phyloP scores from a whole-genome alignment of 176 grass and related monocot genomes.

The Themeda triandra region DNA sequence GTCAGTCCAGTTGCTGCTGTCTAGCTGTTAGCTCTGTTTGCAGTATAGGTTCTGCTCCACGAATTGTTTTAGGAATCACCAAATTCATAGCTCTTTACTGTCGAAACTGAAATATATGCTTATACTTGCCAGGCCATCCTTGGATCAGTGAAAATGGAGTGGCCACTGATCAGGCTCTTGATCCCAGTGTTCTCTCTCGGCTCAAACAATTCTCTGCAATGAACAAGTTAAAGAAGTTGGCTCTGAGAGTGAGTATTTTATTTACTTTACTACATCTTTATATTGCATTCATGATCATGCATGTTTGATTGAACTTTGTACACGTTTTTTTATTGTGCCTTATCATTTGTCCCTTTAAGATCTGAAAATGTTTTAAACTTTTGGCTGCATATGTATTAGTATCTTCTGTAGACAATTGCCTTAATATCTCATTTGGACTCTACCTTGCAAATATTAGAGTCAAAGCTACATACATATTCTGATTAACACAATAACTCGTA shows the following conservation, averaged over 20 bases:
- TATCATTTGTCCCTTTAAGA: background rate
- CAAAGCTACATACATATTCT: background rate
- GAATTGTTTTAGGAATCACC: background rate
- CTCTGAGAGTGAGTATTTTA: slow-evolving; percentile 5
- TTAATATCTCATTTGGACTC: background rate
- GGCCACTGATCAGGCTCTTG: slow-evolving; percentile 55
- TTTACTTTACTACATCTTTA: background rate
- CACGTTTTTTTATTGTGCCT: background rate
- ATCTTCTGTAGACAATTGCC: background rate
- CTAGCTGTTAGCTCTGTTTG: background rate
- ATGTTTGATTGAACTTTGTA: background rate
- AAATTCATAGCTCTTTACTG: background rate
- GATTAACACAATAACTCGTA: background rate
- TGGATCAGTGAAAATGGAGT: slow-evolving; percentile 89
- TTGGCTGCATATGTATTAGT: background rate
- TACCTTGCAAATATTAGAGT: background rate
- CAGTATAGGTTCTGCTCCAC: background rate
- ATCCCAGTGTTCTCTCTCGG: slow-evolving; percentile 77
- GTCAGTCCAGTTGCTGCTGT: background rate
- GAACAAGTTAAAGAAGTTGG: slow-evolving; percentile 92
- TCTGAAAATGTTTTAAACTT: background rate
- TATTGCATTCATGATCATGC: background rate
- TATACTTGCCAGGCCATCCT: slow-evolving; percentile 60
- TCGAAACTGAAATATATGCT: background rate
- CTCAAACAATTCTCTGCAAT: slow-evolving; percentile 87